Evolutionary conservation across 2,329 filamentous ascomycete species (phyloP).

Genomic region (Neonectria hederae): DNA sequence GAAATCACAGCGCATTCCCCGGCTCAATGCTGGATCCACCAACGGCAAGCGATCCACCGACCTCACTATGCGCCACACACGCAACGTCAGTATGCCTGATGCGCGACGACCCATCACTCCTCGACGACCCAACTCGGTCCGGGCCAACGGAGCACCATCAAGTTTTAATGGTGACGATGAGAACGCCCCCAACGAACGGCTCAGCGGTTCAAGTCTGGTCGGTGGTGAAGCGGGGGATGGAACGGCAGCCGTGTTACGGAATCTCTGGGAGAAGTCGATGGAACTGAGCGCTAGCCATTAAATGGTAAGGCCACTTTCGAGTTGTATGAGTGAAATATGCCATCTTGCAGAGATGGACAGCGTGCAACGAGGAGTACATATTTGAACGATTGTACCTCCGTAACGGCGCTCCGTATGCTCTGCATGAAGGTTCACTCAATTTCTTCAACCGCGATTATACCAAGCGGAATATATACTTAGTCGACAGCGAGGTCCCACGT

Average conservation of each 20-base stretch:
- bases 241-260: constrained; percentile 62
- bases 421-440: background rate
- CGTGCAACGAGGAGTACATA: background rate
- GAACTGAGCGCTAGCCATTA: constrained; percentile 63
- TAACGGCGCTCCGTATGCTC: background rate
- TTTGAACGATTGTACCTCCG: background rate
- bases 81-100: constrained; percentile 52
- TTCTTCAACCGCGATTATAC: background rate
- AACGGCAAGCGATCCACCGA: constrained; percentile 50
- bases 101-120: constrained; percentile 44
- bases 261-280: constrained; percentile 69
- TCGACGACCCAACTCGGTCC: constrained; percentile 49
- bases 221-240: constrained; percentile 62
- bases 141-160: constrained; percentile 52
- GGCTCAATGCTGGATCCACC: constrained; percentile 49
- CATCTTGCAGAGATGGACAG: background rate
- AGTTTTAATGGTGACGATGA: constrained; percentile 60
- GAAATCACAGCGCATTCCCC: constrained; percentile 60
- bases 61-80: constrained; percentile 46
- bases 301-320: background rate
- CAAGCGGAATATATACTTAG: background rate
- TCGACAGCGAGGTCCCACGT: background rate
- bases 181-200: constrained; percentile 49
- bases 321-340: constrained; percentile 1
- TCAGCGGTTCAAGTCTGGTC: constrained; percentile 61